Base-by-base conservation (phyloP, 2,329 filamentous ascomycete genomes). In the Fusarium sp. region DNA sequence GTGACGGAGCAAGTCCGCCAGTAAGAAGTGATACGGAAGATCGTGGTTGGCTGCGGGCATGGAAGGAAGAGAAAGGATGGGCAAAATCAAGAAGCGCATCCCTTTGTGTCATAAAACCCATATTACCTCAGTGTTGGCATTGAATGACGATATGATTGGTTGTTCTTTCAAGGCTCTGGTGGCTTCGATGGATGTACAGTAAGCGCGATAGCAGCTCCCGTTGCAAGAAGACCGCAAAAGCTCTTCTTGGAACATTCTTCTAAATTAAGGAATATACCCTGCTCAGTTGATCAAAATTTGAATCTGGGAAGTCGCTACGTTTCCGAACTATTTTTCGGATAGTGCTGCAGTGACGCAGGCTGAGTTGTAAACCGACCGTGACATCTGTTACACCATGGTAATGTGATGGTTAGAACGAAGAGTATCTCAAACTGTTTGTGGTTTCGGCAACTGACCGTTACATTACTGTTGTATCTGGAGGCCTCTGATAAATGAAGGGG, bases 1-100 rank as follows among this genome's bases (percentile, higher is more conserved):
- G 30, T 38, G 6, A 21, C 63, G 68, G 69, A 72, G 68, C 13
- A 9, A 33, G 32, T 68, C 69, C 69, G 25, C 69, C 68, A 72
- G 68, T 68, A 1, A 64, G 9, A 37, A 5, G 11, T 5, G 12
- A 54, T 19, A 32, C 18, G 13, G 15, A 25, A 18, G 16, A 32
- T 44, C 32, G 16, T 38, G 16, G 21, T 18, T 56, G 33, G 18
- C 46, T 28, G 16, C 28, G 38, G n/a, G 18, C 38, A 53, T 32
- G 43, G 13, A 25, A 42, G 25, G 47, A 33, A 33, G 47, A 23
- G 30, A 23, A 23, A 50, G n/a, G 47, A 49, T 25, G 54, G 59
- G 60, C 46, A 25, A 66, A 38, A 28, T 54, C n/a, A 32, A 54
- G 21, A 67, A 38, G 8, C 33, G 12, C 23, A 54, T 67, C 35